Conservation (phyloP, 805 yeast genomes). For the Blastobotrys muscicola region DNA sequence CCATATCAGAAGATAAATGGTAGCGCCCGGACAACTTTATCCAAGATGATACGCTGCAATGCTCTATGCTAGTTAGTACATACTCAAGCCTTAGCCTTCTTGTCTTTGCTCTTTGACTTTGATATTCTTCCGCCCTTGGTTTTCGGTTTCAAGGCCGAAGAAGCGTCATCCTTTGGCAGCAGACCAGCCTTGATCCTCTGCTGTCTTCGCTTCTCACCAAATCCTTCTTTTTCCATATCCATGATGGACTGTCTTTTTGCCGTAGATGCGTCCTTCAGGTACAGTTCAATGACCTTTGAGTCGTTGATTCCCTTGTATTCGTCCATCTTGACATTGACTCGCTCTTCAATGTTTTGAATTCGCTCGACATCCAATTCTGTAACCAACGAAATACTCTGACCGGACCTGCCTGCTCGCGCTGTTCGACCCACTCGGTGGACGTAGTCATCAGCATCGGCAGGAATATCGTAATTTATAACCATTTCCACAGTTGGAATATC, state of each 20-base stretch:
- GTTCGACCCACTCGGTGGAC: conserved; percentile 98
- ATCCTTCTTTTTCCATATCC: conserved; percentile 88
- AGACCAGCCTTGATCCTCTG: conserved; percentile 35
- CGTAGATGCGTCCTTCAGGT: conserved; percentile 57
- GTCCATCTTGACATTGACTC: conserved; percentile 74
- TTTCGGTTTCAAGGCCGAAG: not conserved
- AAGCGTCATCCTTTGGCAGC: no score
- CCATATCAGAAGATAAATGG: no score
- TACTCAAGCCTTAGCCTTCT: not conserved
- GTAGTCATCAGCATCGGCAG: conserved; percentile 93
- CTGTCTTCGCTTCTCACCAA: conserved; percentile 54
- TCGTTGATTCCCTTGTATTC: conserved; percentile 64
- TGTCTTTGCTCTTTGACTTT: not conserved
- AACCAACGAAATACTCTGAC: conserved; percentile 74
- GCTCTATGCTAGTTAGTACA: not conserved
- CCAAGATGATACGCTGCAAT: no score
- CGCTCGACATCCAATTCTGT: conserved; percentile 79
- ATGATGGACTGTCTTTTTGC: conserved; percentile 86
- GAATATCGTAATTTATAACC: conserved; percentile 86
- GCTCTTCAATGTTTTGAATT: conserved; percentile 74
- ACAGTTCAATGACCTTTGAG: conserved; percentile 61
- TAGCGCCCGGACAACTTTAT: no score
- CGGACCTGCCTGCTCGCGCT: conserved; percentile 92
- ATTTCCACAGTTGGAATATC: conserved; percentile 91
- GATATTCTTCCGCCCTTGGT: not conserved